Percentiles rank a stretch among this genome's conserved stretches.
Conservation (phyloP, 1,284 basidiomycete genomes). For the Kalmanozyma brasiliensis region DNA sequence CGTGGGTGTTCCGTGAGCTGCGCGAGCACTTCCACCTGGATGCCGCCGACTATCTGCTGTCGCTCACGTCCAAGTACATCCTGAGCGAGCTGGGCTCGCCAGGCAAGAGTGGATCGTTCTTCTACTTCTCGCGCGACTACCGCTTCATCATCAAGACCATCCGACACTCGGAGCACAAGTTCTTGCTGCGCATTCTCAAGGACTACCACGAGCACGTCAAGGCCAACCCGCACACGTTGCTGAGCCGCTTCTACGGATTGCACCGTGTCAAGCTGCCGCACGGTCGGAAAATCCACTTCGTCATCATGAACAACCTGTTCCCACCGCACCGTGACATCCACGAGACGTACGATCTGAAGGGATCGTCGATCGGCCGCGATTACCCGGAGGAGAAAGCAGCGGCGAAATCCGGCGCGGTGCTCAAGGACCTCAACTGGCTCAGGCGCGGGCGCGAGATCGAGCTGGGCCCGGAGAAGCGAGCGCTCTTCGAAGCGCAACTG, state of each 20-base stretch:
- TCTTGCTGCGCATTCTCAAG: conserved; percentile 84
- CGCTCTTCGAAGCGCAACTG: conserved; percentile 88
- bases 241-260: conserved; percentile 93
- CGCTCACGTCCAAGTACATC: conserved; percentile 96
- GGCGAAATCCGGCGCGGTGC: conserved; percentile 83
- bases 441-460: conserved; percentile 81
- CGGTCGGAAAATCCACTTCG: conserved; percentile 96
- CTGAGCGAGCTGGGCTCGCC: conserved; percentile 97
- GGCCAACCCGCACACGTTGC: conserved; percentile 89
- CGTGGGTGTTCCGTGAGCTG: conserved; percentile 94
- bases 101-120: conserved; percentile 97
- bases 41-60: conserved; percentile 95
- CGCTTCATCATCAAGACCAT: conserved; percentile 99
- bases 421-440: conserved; percentile 98
- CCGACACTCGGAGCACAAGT: conserved; percentile 91
- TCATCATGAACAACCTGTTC: conserved; percentile 99
- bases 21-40: conserved; percentile 95
- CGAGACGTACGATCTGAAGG: conserved; percentile 97
- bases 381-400: conserved; percentile 86
- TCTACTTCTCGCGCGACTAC: conserved; percentile 98
- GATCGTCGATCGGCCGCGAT: conserved; percentile 87
- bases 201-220: conserved; percentile 88
- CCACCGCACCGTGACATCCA: conserved; percentile 96
- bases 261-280: conserved; percentile 95
- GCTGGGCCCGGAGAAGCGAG: conserved; percentile 92